A percentile compares a stretch with the other conserved stretches of the same genome.
These are phyloP conservation scores for Eragrostis tef DNA, from an alignment of 202 grass and related monocot species.

Conservation along the genomic window DNA sequence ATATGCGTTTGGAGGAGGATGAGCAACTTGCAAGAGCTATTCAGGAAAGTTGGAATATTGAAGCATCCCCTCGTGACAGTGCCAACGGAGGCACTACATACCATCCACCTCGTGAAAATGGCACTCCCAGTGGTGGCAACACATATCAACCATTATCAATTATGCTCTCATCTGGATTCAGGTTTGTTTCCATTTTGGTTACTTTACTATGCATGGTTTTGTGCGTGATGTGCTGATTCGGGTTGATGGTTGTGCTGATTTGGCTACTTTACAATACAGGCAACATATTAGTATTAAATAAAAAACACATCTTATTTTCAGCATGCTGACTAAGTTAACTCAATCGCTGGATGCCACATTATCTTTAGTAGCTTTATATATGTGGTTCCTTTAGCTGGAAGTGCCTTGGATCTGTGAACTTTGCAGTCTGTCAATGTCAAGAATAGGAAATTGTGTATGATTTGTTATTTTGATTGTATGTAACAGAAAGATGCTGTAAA, in stretches of 20 bases:
- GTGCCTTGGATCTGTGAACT: slow-evolving; percentile 1
- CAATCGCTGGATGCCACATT: too few species aligned
- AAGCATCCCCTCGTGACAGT: slow-evolving; percentile 56
- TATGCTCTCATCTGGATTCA: slow-evolving; percentile 86
- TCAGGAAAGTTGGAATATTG: slow-evolving; percentile 88
- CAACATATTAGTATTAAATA: too few species aligned
- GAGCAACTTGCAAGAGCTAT: slow-evolving; percentile 96
- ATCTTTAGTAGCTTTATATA: too few species aligned
- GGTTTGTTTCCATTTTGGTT: slow-evolving; percentile 45
- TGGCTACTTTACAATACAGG: too few species aligned
- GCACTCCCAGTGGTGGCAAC: slow-evolving; percentile 40
- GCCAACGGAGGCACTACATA: slow-evolving; percentile 49
- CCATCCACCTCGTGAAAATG: slow-evolving; percentile 46
- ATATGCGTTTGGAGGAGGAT: slow-evolving; percentile 81
- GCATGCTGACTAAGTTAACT: too few species aligned
- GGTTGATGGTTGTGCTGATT: slow-evolving; percentile 22
- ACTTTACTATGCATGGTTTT: slow-evolving; percentile 18
- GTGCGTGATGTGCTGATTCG: slow-evolving; percentile 30
- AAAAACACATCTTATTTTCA: background rate
- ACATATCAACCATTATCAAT: slow-evolving; percentile 68
- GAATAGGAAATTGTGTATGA: slow-evolving; percentile 3
- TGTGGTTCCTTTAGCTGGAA: background rate
- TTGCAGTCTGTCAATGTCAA: slow-evolving; percentile 5
- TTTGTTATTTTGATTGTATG: background rate
- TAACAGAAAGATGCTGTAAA: background rate